Percentiles rank a stretch among this genome's conserved stretches.
phyloP scores from a whole-genome alignment of 331 rosid genomes.

The Erythrophleum ivorense region DNA sequence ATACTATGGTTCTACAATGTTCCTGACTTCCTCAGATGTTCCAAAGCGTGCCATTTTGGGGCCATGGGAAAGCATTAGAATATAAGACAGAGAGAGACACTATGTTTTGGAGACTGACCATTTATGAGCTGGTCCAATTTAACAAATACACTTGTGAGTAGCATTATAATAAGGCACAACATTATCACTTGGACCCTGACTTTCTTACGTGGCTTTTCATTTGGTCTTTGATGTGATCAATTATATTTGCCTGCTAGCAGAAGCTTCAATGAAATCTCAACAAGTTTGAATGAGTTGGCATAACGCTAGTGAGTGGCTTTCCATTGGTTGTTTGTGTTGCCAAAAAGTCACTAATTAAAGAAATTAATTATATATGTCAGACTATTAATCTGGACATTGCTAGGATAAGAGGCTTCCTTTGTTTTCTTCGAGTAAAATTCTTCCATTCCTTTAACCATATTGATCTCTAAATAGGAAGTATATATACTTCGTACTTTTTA shows the following conservation, averaged over 20 bases:
- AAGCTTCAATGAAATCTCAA: constrained; percentile 5
- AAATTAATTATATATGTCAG: no score
- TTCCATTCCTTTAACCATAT: not conserved
- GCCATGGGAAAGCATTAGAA: constrained; percentile 34
- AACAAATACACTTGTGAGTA: constrained; percentile 40
- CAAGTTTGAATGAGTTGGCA: constrained; percentile 35
- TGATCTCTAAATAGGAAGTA: no score
- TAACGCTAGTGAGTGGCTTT: constrained; percentile 19
- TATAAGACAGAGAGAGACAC: constrained; percentile 42
- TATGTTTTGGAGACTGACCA: constrained; percentile 50
- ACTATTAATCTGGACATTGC: no score
- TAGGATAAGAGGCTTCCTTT: no score
- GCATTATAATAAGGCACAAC: constrained; percentile 33
- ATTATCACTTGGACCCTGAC: constrained; percentile 15
- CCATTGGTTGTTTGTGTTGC: constrained; percentile 37
- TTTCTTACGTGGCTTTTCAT: constrained; percentile 31
- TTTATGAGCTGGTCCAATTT: constrained; percentile 42
- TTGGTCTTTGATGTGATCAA: constrained; percentile 32
- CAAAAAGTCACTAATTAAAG: not conserved
- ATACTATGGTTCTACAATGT: constrained; percentile 54
- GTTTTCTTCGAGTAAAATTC: not conserved
- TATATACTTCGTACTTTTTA: no score
- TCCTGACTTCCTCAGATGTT: constrained; percentile 23
- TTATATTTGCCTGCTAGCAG: no score
- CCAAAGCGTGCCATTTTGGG: not conserved